Percentiles rank a stretch among this genome's conserved stretches.
Evolutionary conservation across 2,329 filamentous ascomycete species (phyloP).

Genomic region (Metarhizium sp.): DNA sequence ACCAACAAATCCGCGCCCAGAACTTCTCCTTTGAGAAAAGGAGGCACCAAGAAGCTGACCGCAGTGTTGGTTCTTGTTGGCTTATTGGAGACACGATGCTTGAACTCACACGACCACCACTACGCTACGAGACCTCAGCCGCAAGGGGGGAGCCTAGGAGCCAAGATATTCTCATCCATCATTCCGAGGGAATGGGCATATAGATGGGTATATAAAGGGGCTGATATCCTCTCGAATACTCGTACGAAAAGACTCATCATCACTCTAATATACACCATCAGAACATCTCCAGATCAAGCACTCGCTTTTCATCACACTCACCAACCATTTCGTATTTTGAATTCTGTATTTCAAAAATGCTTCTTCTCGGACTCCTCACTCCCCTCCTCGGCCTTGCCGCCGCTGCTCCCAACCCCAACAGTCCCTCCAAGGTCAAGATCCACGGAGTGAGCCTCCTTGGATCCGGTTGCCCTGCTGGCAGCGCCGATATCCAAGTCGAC

Average conservation of each 20-base stretch:
- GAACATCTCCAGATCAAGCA: not conserved
- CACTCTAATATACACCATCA: not conserved
- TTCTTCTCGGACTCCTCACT: not conserved
- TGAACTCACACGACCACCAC: not conserved
- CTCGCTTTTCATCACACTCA: not conserved
- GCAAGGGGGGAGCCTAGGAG: not conserved
- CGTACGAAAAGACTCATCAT: not conserved
- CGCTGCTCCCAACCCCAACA: not conserved
- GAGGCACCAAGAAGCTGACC: not conserved
- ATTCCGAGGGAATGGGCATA: not conserved
- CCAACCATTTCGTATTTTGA: not conserved
- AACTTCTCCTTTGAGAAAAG: not conserved
- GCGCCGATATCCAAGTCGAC: slow-evolving; percentile 15
- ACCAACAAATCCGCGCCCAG: not conserved
- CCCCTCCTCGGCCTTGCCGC: slow-evolving; percentile 5
- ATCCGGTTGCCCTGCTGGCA: slow-evolving; percentile 15
- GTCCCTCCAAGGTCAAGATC: slow-evolving; percentile 10
- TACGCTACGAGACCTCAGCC: not conserved
- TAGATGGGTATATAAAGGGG: not conserved
- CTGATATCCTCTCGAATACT: not conserved
- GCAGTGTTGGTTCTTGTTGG: not conserved
- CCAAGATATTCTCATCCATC: not conserved
- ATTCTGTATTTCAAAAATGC: slow-evolving; percentile 2
- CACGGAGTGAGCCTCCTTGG: slow-evolving; percentile 13
- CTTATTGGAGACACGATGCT: not conserved